These are phyloP conservation scores for Phytophthora quininea DNA, from an alignment of 352 stramenopile species.

Conservation along the genomic window DNA sequence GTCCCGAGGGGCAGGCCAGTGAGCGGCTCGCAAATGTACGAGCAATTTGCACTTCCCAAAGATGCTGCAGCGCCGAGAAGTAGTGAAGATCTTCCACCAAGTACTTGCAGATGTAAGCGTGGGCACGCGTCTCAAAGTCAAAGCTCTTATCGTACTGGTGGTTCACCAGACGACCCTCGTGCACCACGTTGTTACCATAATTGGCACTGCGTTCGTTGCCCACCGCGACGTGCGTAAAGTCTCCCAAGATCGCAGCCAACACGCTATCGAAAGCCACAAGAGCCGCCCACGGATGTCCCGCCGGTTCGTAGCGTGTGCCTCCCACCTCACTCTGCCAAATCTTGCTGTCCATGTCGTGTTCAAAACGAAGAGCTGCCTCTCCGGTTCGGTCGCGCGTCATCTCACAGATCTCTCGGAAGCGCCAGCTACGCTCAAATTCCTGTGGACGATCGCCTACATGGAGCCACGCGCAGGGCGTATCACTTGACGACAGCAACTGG, in stretches of 20 bases:
- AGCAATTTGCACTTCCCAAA: constrained; percentile 55
- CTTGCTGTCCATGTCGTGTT: constrained; percentile 41
- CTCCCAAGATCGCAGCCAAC: constrained; percentile 33
- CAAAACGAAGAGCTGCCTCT: constrained; percentile 28
- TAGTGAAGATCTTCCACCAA: constrained; percentile 46
- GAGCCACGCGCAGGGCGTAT: constrained; percentile 37
- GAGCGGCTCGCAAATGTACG: constrained; percentile 38
- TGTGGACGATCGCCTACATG: constrained; percentile 41
- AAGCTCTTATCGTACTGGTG: constrained; percentile 62
- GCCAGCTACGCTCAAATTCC: constrained; percentile 43
- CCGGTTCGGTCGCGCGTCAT: constrained; percentile 35
- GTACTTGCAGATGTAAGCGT: constrained; percentile 46
- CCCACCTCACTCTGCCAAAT: constrained; percentile 34
- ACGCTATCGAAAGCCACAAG: constrained; percentile 49
- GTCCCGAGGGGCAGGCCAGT: constrained; percentile 9
- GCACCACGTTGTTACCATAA: constrained; percentile 43
- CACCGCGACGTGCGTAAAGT: constrained; percentile 42
- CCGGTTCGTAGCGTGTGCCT: constrained; percentile 33
- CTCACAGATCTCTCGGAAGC: constrained; percentile 33
- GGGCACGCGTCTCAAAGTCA: constrained; percentile 36
- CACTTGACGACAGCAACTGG: constrained; percentile 30
- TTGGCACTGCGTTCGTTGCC: constrained; percentile 52
- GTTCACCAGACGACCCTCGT: constrained; percentile 41
- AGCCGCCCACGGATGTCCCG: constrained; percentile 44
- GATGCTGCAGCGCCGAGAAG: constrained; percentile 48